Evolutionary conservation across 2,329 filamentous ascomycete species (phyloP).

Genomic region (Botrytis paeoniae): DNA sequence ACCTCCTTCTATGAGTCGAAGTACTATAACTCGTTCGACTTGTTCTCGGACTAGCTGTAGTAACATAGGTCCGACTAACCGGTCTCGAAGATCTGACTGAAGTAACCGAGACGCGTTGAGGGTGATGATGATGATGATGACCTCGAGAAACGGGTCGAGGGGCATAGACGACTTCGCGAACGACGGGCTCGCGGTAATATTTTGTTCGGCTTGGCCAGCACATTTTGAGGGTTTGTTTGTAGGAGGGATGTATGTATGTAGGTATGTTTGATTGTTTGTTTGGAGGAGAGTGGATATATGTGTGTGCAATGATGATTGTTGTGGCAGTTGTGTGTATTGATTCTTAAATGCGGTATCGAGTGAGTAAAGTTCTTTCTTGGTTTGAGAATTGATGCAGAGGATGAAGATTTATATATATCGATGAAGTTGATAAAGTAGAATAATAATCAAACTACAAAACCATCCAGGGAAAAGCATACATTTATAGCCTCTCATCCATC

Average conservation of each 20-base stretch:
- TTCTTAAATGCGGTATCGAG: neutral
- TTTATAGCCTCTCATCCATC: neutral
- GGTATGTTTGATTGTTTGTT: neutral
- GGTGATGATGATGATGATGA: slow-evolving; percentile 6
- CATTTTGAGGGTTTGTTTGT: neutral
- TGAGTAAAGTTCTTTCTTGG: neutral
- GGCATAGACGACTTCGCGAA: slow-evolving; percentile 6
- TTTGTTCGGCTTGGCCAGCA: slow-evolving; percentile 12
- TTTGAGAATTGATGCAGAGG: neutral
- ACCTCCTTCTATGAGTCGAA: neutral
- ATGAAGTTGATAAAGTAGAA: neutral
- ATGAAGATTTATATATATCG: neutral
- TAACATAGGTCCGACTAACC: neutral
- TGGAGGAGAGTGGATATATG: neutral
- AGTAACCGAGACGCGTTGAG: neutral
- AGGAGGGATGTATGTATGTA: neutral
- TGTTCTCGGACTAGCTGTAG: neutral
- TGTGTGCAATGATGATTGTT: neutral
- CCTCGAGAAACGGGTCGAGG: slow-evolving; percentile 1
- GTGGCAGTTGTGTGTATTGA: neutral
- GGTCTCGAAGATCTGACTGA: neutral
- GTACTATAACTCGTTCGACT: slow-evolving; percentile 5
- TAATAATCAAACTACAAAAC: neutral
- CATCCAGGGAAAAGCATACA: neutral
- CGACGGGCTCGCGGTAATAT: slow-evolving; percentile 5